phyloP scores from a whole-genome alignment of 306 rosid genomes.

The Ziziphus jujuba region DNA sequence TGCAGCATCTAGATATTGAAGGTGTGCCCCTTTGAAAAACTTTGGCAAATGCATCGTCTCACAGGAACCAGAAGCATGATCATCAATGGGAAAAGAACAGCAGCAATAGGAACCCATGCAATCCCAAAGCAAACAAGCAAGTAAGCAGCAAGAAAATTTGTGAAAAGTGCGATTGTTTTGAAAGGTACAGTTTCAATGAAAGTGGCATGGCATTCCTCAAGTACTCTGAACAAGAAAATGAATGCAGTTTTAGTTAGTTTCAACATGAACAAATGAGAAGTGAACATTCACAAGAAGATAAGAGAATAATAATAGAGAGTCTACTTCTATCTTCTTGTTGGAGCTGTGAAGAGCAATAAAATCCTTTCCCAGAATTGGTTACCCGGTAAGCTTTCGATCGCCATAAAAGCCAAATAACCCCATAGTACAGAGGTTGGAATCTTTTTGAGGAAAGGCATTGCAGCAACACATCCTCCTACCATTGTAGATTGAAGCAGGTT shows the following conservation, averaged over 20 bases:
- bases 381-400: conserved; percentile 80
- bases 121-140: conserved; percentile 76
- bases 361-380: conserved; percentile 87
- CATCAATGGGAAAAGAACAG: conserved; percentile 76
- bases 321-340: conserved; percentile 76
- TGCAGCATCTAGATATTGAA: conserved; percentile 80
- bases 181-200: conserved; percentile 74
- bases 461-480: conserved; percentile 75
- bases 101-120: conserved; percentile 79
- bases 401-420: conserved; percentile 91
- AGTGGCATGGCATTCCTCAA: conserved; percentile 63
- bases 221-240: conserved; percentile 40
- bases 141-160: conserved; percentile 63
- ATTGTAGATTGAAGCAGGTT: conserved; percentile 75
- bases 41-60: conserved; percentile 78
- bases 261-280: background rate
- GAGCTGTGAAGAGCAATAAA: conserved; percentile 61
- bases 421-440: conserved; percentile 81
- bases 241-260: conserved; percentile 13
- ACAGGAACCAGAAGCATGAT: conserved; percentile 90
- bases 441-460: conserved; percentile 76
- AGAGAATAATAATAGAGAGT: conserved; percentile 11
- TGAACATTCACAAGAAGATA: background rate
- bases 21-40: conserved; percentile 69
- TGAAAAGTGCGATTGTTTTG: conserved; percentile 64